Conservation (phyloP, 2,329 filamentous ascomycete genomes). For the Penicillium vulpinum region DNA sequence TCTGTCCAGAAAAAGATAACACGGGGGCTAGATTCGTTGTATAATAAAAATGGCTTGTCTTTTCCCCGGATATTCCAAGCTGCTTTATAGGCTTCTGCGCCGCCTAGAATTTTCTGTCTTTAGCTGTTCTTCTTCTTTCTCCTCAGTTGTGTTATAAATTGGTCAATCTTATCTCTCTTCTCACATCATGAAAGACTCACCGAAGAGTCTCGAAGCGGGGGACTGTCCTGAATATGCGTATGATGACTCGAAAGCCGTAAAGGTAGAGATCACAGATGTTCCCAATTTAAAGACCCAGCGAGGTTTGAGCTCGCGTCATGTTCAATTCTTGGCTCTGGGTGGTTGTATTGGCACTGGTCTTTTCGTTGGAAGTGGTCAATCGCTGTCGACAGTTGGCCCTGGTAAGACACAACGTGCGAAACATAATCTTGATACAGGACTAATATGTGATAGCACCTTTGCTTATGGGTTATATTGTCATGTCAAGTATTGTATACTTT, state of each 20-base stretch:
- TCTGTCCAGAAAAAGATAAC: constrained; percentile 1
- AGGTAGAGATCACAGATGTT: constrained; percentile 6
- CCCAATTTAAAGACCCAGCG: constrained; percentile 17
- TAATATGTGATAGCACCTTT: constrained; percentile 29
- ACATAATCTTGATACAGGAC: not conserved
- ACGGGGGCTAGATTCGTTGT: not conserved
- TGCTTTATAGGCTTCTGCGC: not conserved
- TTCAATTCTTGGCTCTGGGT: constrained; percentile 32
- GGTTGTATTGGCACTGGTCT: constrained; percentile 53
- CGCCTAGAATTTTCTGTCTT: not conserved
- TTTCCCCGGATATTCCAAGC: not conserved
- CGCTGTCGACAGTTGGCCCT: constrained; percentile 52
- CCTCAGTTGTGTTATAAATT: not conserved
- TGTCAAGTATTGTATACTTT: constrained; percentile 41
- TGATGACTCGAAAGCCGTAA: constrained; percentile 10
- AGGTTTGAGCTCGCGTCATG: constrained; percentile 30
- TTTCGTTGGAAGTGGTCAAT: constrained; percentile 53
- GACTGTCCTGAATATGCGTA: not conserved
- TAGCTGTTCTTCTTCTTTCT: not conserved
- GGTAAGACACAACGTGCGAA: constrained; percentile 9
- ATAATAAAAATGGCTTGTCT: not conserved
- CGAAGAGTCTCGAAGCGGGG: constrained; percentile 10
- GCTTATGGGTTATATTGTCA: constrained; percentile 40
- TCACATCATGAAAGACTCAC: constrained; percentile 5
- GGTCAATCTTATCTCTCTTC: not conserved